Percentiles rank a stretch among this genome's conserved stretches.
Evolutionary conservation across 148 eudicot genomes (phyloP).

Genomic region (Persicaria tinctoria): DNA sequence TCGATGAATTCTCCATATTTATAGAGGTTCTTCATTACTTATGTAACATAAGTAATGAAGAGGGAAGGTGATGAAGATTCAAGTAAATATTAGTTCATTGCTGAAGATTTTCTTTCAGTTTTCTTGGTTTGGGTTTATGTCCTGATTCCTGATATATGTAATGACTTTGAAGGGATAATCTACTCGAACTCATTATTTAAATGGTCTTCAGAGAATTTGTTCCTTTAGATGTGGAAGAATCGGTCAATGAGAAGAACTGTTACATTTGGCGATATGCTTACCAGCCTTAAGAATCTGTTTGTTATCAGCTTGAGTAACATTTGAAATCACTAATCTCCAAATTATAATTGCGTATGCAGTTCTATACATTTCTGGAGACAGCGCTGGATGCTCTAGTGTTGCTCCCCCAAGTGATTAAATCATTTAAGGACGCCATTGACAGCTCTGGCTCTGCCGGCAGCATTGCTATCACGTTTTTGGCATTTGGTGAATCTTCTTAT

Average conservation of each 20-base stretch:
- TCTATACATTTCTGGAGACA: slow-evolving; percentile 79
- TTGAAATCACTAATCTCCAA: background rate
- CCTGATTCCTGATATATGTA: background rate
- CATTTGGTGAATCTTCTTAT: slow-evolving; percentile 48
- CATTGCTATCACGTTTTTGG: slow-evolving; percentile 71
- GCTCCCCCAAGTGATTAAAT: slow-evolving; percentile 57
- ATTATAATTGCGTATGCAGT: slow-evolving; percentile 27
- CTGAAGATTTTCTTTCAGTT: background rate
- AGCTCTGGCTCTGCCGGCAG: slow-evolving; percentile 52
- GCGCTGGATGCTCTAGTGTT: slow-evolving; percentile 58
- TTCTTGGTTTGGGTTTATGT: too few relatives aligned
- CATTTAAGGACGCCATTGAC: slow-evolving; percentile 47
- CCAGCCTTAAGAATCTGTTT: background rate
- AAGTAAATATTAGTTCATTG: background rate
- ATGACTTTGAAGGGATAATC: background rate
- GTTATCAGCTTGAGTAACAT: background rate
- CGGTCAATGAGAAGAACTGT: background rate
- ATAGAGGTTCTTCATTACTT: too few relatives aligned
- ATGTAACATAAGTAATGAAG: background rate
- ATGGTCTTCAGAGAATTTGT: background rate
- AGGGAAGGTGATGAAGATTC: background rate
- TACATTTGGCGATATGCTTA: background rate
- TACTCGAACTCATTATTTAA: background rate
- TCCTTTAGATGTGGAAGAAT: background rate
- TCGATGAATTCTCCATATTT: background rate